Evolutionary conservation across 2,329 filamentous ascomycete species (phyloP).

Genomic region (Capronia epimyces): DNA sequence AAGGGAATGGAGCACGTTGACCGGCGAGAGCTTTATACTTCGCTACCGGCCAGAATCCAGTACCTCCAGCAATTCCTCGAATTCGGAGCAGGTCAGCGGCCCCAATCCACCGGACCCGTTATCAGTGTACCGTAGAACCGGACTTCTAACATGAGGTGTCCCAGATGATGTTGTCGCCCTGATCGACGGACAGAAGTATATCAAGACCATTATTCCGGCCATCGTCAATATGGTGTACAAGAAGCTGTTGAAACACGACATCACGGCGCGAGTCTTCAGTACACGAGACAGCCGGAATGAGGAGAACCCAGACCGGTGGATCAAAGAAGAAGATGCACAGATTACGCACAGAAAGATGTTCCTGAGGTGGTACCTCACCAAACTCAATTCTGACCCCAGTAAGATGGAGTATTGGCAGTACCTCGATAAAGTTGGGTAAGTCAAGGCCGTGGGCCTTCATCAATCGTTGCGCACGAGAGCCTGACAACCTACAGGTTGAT

Average conservation of each 20-base stretch:
- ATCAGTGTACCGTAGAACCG: neutral
- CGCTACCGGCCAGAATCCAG: constrained; percentile 51
- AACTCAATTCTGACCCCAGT: constrained; percentile 67
- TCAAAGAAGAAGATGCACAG: constrained; percentile 65
- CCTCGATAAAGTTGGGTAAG: constrained; percentile 72
- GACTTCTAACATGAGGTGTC: neutral
- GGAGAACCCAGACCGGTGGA: constrained; percentile 58
- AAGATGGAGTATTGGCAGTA: constrained; percentile 79
- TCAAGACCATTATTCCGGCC: constrained; percentile 74
- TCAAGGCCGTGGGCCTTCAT: constrained; percentile 16
- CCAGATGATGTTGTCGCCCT: constrained; percentile 68
- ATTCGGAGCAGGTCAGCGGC: constrained; percentile 59
- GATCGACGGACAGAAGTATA: constrained; percentile 64
- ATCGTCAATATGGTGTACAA: constrained; percentile 81
- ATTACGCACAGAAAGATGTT: constrained; percentile 76
- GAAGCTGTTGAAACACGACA: constrained; percentile 73
- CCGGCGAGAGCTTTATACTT: constrained; percentile 22
- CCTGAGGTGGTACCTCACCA: constrained; percentile 65
- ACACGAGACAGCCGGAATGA: constrained; percentile 58
- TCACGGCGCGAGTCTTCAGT: constrained; percentile 71
- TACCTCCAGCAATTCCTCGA: constrained; percentile 73
- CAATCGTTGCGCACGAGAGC: neutral
- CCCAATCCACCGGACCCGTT: neutral
- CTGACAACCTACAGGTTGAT: constrained; percentile 54
- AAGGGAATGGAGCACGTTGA: constrained; percentile 23